Evolutionary conservation across 2,329 filamentous ascomycete genomes (phyloP).

Genomic region (Chaetomium globosum): DNA sequence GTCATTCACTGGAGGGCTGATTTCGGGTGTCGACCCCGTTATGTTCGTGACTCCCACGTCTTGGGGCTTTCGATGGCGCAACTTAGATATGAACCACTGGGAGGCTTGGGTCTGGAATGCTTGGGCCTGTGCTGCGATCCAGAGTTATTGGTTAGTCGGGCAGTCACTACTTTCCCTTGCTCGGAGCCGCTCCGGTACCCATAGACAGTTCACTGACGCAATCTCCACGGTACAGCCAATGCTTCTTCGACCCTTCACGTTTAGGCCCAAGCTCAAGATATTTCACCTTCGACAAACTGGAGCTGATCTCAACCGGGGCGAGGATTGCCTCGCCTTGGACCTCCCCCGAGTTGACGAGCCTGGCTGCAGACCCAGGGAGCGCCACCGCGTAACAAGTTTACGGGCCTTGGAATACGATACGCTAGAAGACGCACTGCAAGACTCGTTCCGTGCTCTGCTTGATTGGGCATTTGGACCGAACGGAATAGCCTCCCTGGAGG

Average conservation of each 20-base stretch:
- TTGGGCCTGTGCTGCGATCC: constrained; percentile 2
- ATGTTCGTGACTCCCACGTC: not conserved
- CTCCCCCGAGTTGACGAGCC: not conserved
- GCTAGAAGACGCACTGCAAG: not conserved
- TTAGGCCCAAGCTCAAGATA: constrained; percentile 1
- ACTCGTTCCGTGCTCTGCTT: not conserved
- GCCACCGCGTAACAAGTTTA: not conserved
- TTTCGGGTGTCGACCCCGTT: too few species aligned
- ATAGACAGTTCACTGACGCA: not conserved
- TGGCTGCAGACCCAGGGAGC: not conserved
- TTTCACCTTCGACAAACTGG: constrained; percentile 22
- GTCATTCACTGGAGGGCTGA: not conserved
- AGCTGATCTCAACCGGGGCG: not conserved
- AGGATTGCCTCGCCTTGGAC: not conserved
- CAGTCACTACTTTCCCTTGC: not conserved
- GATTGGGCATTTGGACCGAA: constrained; percentile 20
- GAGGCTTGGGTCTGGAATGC: not conserved
- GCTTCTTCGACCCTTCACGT: not conserved
- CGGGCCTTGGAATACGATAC: not conserved
- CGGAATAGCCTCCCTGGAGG: constrained; percentile 14
- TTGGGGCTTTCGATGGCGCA: not conserved
- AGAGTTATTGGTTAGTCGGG: not conserved
- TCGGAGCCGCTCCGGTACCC: not conserved
- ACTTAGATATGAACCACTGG: constrained; percentile 1
- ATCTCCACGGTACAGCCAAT: not conserved